These are phyloP conservation scores for Magnaporthiopsis incrustans DNA, from an alignment of 2,329 filamentous ascomycete species.

Conservation along the genomic window DNA sequence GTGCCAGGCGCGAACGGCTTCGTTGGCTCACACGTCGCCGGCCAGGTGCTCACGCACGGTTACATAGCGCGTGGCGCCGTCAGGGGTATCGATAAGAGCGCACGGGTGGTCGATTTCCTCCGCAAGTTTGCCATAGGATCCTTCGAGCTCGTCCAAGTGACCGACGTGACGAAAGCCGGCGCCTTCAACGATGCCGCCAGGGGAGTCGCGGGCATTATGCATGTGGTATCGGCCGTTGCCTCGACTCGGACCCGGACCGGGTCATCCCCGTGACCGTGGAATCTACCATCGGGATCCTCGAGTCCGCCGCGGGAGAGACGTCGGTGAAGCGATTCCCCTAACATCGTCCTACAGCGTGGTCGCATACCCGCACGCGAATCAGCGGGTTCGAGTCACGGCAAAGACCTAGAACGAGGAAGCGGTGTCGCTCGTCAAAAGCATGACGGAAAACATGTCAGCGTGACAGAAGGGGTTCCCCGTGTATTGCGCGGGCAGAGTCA, in stretches of 20 bases:
- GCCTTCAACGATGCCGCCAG: slow-evolving; percentile 17
- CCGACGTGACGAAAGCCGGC: slow-evolving; percentile 20
- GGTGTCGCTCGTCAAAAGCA: slow-evolving; percentile 26
- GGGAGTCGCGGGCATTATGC: slow-evolving; percentile 14
- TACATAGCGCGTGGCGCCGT: slow-evolving; percentile 36
- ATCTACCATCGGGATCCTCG: slow-evolving; percentile 19
- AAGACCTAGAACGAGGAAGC: slow-evolving; percentile 27
- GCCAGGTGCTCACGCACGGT: slow-evolving; percentile 29
- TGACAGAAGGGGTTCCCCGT: slow-evolving; percentile 18
- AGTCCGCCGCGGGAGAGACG: slow-evolving; percentile 22
- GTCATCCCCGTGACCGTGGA: slow-evolving; percentile 24
- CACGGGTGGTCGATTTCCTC: slow-evolving; percentile 23
- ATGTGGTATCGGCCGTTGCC: slow-evolving; percentile 22
- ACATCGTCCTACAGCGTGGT: slow-evolving; percentile 21
- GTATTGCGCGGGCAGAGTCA: slow-evolving; percentile 31
- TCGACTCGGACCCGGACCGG: slow-evolving; percentile 23
- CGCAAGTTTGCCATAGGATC: slow-evolving; percentile 21
- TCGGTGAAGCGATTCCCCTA: slow-evolving; percentile 29
- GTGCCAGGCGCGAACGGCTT: slow-evolving; percentile 34
- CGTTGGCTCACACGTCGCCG: slow-evolving; percentile 31
- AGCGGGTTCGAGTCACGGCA: slow-evolving; percentile 10
- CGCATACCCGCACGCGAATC: slow-evolving; percentile 10
- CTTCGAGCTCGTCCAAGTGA: slow-evolving; percentile 24
- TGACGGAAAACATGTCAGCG: slow-evolving; percentile 21
- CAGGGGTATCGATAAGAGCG: slow-evolving; percentile 23